A percentile compares a stretch with the other conserved stretches of the same genome.
Conservation (phyloP, 495 filamentous ascomycete species). For the Xylaria cubensis region DNA sequence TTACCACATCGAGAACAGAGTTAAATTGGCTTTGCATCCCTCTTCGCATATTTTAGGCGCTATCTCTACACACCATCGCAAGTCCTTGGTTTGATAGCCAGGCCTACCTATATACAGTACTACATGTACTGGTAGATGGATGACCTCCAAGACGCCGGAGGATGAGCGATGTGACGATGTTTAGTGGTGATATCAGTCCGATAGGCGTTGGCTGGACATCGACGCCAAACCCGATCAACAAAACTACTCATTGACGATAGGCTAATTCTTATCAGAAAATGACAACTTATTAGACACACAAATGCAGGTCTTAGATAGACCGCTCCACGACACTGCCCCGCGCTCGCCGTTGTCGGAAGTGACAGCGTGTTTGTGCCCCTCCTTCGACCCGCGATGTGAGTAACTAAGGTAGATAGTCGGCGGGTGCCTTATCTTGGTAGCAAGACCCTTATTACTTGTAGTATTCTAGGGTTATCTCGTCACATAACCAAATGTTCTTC, state of each 20-base stretch:
- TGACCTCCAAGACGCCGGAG: background rate
- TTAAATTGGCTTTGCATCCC: background rate
- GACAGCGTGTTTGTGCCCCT: slow-evolving; percentile 15
- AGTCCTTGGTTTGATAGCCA: background rate
- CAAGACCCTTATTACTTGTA: slow-evolving; percentile 3
- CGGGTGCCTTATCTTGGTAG: background rate
- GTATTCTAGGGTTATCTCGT: background rate
- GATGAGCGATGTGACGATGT: background rate
- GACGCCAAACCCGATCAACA: background rate
- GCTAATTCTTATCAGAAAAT: slow-evolving; percentile 8
- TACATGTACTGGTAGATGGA: background rate
- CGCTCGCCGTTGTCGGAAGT: slow-evolving; percentile 28
- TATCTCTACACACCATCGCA: background rate
- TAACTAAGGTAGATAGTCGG: background rate
- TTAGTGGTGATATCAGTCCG: background rate
- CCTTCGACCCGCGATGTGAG: background rate
- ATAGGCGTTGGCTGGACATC: background rate
- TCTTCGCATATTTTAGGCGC: background rate
- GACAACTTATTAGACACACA: slow-evolving; percentile 5
- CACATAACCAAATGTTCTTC: background rate
- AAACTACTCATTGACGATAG: background rate
- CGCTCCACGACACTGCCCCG: slow-evolving; percentile 10
- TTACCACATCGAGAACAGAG: background rate
- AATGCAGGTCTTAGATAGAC: background rate
- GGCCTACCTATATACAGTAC: background rate